A percentile compares a stretch with the other conserved stretches of the same genome.
phyloP scores from a whole-genome alignment of 2,329 filamentous ascomycete genomes.

The Fonsecaea monophora region DNA sequence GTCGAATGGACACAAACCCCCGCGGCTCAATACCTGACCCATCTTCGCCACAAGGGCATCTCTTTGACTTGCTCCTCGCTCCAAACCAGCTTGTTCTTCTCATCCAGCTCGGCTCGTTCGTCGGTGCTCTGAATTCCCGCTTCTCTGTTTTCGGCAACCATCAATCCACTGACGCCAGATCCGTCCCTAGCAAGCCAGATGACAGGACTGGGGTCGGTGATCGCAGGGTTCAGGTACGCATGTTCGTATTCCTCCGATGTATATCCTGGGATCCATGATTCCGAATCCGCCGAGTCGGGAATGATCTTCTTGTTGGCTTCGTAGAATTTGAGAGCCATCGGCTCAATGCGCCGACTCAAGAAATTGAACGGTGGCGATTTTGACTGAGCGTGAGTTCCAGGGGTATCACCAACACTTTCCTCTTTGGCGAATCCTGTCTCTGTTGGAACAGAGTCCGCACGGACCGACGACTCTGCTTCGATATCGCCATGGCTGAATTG shows the following conservation, averaged over 20 bases:
- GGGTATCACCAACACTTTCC: slow-evolving; percentile 38
- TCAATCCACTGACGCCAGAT: slow-evolving; percentile 75
- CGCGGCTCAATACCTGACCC: slow-evolving; percentile 29
- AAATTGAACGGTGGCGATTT: slow-evolving; percentile 39
- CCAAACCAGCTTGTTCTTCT: slow-evolving; percentile 71
- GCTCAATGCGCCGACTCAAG: slow-evolving; percentile 30
- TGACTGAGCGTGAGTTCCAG: slow-evolving; percentile 19
- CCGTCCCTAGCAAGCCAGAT: slow-evolving; percentile 83
- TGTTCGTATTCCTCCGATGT: slow-evolving; percentile 65
- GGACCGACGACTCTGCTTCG: slow-evolving; percentile 26
- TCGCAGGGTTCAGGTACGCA: slow-evolving; percentile 76
- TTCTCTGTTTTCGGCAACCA: slow-evolving; percentile 73
- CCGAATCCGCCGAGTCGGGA: slow-evolving; percentile 62
- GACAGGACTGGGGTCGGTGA: slow-evolving; percentile 66
- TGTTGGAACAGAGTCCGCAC: slow-evolving; percentile 27
- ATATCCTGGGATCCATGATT: slow-evolving; percentile 74
- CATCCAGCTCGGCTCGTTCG: slow-evolving; percentile 71
- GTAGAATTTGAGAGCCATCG: slow-evolving; percentile 33
- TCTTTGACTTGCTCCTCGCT: slow-evolving; percentile 56
- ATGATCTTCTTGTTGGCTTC: slow-evolving; percentile 59
- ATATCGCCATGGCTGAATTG: slow-evolving; percentile 29
- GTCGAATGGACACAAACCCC: neutral
- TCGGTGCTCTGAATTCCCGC: slow-evolving; percentile 78
- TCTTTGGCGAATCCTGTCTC: slow-evolving; percentile 25
- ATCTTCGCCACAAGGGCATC: slow-evolving; percentile 33